These are phyloP conservation scores for Streptanthus diversifolius DNA, from an alignment of 345 rosid species.

Conservation along the genomic window DNA sequence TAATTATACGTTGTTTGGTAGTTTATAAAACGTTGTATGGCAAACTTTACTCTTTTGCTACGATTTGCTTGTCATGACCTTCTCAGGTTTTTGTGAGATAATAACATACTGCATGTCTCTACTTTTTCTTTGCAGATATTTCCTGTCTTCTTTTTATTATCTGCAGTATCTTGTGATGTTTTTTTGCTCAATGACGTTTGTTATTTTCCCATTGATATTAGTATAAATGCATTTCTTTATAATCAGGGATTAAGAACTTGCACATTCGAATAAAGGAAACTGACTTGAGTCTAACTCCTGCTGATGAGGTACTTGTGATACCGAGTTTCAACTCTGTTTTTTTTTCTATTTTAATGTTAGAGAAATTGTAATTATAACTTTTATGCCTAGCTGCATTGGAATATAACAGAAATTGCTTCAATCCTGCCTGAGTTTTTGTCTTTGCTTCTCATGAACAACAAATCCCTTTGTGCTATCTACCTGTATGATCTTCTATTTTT, in stretches of 20 bases:
- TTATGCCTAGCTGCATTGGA: not conserved
- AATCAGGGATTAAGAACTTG: slow-evolving; percentile 62
- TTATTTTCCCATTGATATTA: not conserved
- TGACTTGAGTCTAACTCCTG: slow-evolving; percentile 56
- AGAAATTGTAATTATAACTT: not conserved
- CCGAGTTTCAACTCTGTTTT: not conserved
- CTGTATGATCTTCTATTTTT: slow-evolving; percentile 2
- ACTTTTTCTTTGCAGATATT: no score
- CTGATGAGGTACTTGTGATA: slow-evolving; percentile 61
- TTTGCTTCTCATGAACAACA: not conserved
- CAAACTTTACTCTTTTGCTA: not conserved
- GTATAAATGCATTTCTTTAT: not conserved
- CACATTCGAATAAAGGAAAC: slow-evolving; percentile 46
- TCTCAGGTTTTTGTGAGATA: slow-evolving; percentile 3
- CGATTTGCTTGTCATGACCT: not conserved
- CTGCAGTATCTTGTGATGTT: no score
- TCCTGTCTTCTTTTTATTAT: not conserved
- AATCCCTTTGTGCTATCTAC: not conserved
- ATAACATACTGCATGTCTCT: not conserved
- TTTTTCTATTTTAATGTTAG: not conserved
- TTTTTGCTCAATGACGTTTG: not conserved
- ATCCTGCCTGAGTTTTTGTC: no score
- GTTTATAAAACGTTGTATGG: not conserved
- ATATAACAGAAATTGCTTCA: not conserved
- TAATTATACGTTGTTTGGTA: not conserved